These are phyloP conservation scores for Stramenopiles sp. DNA, from an alignment of 352 stramenopile genomes.

Conservation along the genomic window DNA sequence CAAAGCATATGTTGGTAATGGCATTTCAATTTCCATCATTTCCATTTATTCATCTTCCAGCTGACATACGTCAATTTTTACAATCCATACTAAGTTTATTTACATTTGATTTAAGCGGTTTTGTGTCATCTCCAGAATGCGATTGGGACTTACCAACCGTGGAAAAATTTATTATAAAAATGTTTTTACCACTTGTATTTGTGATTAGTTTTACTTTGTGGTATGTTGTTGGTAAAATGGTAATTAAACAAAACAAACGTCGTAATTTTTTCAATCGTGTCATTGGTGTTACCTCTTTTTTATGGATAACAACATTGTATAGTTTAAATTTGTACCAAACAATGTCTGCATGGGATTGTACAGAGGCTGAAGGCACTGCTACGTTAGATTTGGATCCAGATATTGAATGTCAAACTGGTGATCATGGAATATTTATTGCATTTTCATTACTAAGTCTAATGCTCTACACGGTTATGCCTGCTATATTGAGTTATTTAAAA, in stretches of 20 bases:
- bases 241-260: not conserved
- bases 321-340: not conserved
- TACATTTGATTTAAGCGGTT: not conserved
- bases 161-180: constrained; percentile 1
- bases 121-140: not conserved
- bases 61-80: not conserved
- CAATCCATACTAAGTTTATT: not conserved
- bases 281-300: not conserved
- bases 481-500: too few relatives aligned
- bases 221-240: not conserved
- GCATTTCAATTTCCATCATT: not conserved
- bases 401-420: too few relatives aligned
- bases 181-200: not conserved
- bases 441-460: too few relatives aligned
- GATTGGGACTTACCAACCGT: not conserved
- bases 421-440: too few relatives aligned
- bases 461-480: too few relatives aligned
- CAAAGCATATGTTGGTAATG: not conserved
- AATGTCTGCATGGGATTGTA: not conserved
- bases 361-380: not conserved
- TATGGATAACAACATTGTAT: not conserved
- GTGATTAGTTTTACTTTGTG: not conserved
- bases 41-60: not conserved
- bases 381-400: too few relatives aligned
- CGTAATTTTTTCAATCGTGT: not conserved